Base-by-base conservation (phyloP, 805 yeast genomes). In the Ogataea pignaliae region DNA sequence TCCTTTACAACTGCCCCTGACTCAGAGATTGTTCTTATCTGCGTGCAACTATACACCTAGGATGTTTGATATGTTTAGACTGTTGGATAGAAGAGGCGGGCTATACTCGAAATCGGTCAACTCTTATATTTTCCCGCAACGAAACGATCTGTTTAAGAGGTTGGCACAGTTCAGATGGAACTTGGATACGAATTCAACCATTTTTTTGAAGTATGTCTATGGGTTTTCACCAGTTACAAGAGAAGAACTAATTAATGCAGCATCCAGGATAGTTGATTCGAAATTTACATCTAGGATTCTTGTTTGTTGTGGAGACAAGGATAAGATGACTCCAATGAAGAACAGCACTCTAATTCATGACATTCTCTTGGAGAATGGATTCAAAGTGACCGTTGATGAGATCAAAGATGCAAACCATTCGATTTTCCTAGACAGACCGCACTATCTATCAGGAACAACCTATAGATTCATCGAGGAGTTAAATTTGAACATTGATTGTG, bases 151-250 rank as follows among this genome's bases (percentile, higher is more conserved):
- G 29, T 53, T 68, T 14, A 71, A 72, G 39, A 72, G 78, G 41
- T 56, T 73, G 36, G 66, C 79, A 15, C 95, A 85, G 60, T 69
- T 85, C 34, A 64, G 88, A 39, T 81, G 87, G 83, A 85, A 86
- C 58, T 55, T 84, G 47, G 88, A 83, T 59, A 74, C 83, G 13
- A 69, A 75, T 40, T 72, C 88, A 0, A 48, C 51, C 9, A 66
- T 78, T 2, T 73, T 85, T 59, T 62, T 85, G 42, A 68, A 70
- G 42, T 80, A 83, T 49, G 67, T 76, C 1, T 48, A 60, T 31
- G 82, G 83, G 2, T 76, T 81, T 46, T 47, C 57, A n/a, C 64
- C 71, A 16, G 71, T 76, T 12, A 64, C 64, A 5, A 52, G 52
- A 14, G 55, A 65, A 9, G 84, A 81, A 37, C 68, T 85, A 52